phyloP scores from a whole-genome alignment of 2,329 filamentous ascomycete species.

The Phyllosticta citribraziliensis region DNA sequence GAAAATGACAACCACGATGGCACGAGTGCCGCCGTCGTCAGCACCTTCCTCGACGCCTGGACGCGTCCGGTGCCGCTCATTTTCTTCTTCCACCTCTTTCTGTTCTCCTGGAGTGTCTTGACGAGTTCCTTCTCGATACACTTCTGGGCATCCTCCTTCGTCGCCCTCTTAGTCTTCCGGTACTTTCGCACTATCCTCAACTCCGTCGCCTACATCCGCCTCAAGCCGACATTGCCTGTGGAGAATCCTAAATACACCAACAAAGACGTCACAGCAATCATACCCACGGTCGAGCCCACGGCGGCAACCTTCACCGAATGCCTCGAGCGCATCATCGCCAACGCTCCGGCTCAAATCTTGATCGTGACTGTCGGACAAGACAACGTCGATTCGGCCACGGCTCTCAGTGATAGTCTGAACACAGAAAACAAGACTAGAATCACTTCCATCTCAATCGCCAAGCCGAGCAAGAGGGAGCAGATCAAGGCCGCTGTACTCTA shows the following conservation, averaged over 20 bases:
- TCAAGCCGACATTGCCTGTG: conserved; percentile 25
- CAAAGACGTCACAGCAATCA: conserved; percentile 40
- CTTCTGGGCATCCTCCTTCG: conserved; percentile 18
- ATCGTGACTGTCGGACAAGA: conserved; percentile 37
- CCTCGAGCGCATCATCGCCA: conserved; percentile 30
- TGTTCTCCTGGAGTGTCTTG: not conserved
- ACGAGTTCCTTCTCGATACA: not conserved
- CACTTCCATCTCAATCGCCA: conserved; percentile 10
- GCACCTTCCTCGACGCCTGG: not conserved
- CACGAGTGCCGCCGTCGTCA: not conserved
- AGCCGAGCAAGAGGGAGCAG: conserved; percentile 42
- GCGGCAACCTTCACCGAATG: conserved; percentile 34
- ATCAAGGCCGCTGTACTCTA: conserved; percentile 31
- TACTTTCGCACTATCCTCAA: conserved; percentile 40
- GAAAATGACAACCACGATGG: not conserved
- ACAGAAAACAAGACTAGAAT: conserved; percentile 13
- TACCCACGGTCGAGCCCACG: conserved; percentile 42
- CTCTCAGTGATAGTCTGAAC: not conserved
- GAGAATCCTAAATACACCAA: conserved; percentile 22
- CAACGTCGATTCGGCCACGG: conserved; percentile 16
- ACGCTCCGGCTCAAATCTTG: conserved; percentile 31
- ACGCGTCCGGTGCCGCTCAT: not conserved
- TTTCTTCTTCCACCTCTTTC: not conserved
- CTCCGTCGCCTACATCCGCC: conserved; percentile 31
- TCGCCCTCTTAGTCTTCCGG: conserved; percentile 33